Base-by-base conservation (phyloP, 1,139 yeast species). In the Pichia sp. region DNA sequence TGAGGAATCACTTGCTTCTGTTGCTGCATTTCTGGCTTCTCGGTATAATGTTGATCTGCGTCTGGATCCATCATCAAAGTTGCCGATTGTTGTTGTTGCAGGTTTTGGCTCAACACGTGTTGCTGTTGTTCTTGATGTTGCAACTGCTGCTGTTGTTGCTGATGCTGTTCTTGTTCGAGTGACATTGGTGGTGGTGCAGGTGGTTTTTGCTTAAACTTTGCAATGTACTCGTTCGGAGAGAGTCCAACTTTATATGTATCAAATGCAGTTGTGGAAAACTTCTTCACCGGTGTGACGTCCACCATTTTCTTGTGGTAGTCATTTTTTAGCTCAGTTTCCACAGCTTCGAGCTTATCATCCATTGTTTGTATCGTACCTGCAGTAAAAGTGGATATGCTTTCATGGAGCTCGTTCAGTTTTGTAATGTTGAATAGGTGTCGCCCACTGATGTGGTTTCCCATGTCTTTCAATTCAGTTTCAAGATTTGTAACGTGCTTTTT, bases 401-500 rank as follows among this genome's bases (percentile, higher is more conserved):
- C 35, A 23, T 39, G 41, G 27, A 56, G 24, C 18, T 41, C 39
- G 6, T 44, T 40, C 3, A 46, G n/a, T n/a, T 32, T 39, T 5
- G 41, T 35, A 9, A 37, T 17, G 27, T 49, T 45, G 27, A 33
- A 49, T 1, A 20, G 32, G 18, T 30, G 46, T 22, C 29, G 29
- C 4, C 41, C 46, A 26, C 29, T 26, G 37, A 26, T 16, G 29
- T 10, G 23, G 38, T 6, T 28, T 29, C 12, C 13, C n/a, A 25
- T 25, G 8, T 23, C 30, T 3, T 18, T 19, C 3, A 10, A 14
- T 20, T 41, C 44, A 6, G 35, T 22, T 25, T 47, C 42, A 18
- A 38, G 14, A 13, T 8, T 20, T 7, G n/a, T n/a, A n/a, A 42
- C 38, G 27, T 60, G 60, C 16, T 56, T 56, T 14, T 58, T 49